phyloP scores from a whole-genome alignment of 148 eudicot genomes.

The Fallopia convolvulus region DNA sequence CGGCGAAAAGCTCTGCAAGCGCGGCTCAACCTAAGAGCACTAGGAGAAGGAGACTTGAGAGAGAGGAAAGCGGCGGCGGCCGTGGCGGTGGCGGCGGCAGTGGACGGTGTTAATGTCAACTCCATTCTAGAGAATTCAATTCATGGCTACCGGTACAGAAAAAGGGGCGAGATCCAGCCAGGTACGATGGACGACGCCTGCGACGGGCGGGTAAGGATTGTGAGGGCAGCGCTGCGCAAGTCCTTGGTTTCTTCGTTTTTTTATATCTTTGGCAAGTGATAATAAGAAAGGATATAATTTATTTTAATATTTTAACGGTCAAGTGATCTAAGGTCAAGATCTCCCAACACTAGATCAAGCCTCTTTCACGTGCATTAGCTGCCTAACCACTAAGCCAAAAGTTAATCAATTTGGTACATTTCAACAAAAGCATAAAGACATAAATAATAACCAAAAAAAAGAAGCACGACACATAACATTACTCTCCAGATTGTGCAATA shows the following conservation, averaged over 20 bases:
- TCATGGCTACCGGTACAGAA: not conserved
- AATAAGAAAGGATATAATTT: too few species aligned
- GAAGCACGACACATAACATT: not conserved
- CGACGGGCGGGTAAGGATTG: not conserved
- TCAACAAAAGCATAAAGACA: not conserved
- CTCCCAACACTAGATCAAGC: too few species aligned
- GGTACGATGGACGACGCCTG: not conserved
- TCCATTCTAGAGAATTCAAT: constrained; percentile 41
- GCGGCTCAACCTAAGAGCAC: not conserved
- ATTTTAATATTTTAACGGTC: too few species aligned
- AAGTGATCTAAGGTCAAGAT: too few species aligned
- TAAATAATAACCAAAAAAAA: not conserved
- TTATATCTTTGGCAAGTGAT: not conserved
- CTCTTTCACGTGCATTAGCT: too few species aligned
- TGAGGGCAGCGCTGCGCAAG: not conserved
- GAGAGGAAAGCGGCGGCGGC: constrained; percentile 19
- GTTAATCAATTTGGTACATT: not conserved
- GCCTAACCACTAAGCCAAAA: too few species aligned
- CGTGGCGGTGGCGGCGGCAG: constrained; percentile 27
- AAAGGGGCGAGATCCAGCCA: not conserved
- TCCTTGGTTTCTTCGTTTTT: too few species aligned
- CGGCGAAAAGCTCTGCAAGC: constrained; percentile 12
- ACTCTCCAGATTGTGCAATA: not conserved
- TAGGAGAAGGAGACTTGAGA: not conserved
- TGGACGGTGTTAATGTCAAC: constrained; percentile 35